Conservation (phyloP, 805 yeast genomes). For the Vanderwaltozyma yarrowii region DNA sequence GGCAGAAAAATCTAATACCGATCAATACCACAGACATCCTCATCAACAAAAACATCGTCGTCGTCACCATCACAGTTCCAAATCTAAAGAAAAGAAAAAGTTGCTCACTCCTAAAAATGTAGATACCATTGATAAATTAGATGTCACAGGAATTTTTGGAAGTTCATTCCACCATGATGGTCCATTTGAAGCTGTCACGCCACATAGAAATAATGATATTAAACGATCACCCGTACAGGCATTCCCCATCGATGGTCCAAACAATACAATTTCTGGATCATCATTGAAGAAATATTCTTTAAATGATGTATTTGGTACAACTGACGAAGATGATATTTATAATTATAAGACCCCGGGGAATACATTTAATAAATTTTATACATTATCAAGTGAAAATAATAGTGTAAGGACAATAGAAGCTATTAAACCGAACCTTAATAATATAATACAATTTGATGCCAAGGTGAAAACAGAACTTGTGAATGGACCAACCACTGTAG, state of each 20-base stretch:
- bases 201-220: slow-evolving; percentile 76
- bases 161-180: slow-evolving; percentile 98
- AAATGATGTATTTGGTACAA: slow-evolving; percentile 69
- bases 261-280: slow-evolving; percentile 36
- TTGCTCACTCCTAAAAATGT: slow-evolving; percentile 50
- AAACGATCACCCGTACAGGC: slow-evolving; percentile 88
- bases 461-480: slow-evolving; percentile 50
- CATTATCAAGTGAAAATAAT: neutral
- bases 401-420: neutral
- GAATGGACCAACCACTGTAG: slow-evolving; percentile 86
- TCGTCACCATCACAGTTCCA: neutral
- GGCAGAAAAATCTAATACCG: neutral
- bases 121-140: slow-evolving; percentile 90
- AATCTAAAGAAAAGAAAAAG: slow-evolving; percentile 25
- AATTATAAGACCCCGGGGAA: neutral
- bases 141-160: slow-evolving; percentile 91
- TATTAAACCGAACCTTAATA: neutral
- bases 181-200: slow-evolving; percentile 97
- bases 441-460: slow-evolving; percentile 1
- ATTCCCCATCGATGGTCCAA: slow-evolving; percentile 93
- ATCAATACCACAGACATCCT: neutral
- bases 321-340: slow-evolving; percentile 31
- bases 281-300: slow-evolving; percentile 49
- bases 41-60: neutral
- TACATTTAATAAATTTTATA: neutral